Percentiles rank a stretch among this genome's conserved stretches.
These are phyloP conservation scores for Elaphomyces granulatus DNA, from an alignment of 495 filamentous ascomycete species.

Conservation along the genomic window DNA sequence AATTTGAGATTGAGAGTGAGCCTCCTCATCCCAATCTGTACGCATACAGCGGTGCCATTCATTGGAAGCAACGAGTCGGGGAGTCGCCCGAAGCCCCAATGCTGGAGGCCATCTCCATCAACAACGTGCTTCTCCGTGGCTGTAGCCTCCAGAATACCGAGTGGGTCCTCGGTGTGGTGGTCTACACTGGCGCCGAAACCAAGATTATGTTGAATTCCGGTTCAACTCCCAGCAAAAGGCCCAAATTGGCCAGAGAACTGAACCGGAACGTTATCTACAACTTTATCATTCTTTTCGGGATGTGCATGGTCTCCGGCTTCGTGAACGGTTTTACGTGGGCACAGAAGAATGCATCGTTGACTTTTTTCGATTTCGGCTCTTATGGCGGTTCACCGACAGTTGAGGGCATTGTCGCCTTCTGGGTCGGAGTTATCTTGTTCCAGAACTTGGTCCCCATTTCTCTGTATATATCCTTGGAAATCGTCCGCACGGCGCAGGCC, in stretches of 20 bases:
- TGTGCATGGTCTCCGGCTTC: slow-evolving; percentile 79
- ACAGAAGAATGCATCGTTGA: slow-evolving; percentile 53
- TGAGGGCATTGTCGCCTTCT: slow-evolving; percentile 91
- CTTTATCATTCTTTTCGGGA: slow-evolving; percentile 75
- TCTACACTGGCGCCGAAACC: slow-evolving; percentile 93
- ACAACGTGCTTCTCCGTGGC: slow-evolving; percentile 86
- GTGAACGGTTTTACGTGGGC: slow-evolving; percentile 75
- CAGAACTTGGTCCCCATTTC: slow-evolving; percentile 99
- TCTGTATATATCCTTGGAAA: slow-evolving; percentile 94
- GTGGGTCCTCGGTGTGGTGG: slow-evolving; percentile 89
- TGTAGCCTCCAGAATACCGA: slow-evolving; percentile 92
- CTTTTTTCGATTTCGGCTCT: slow-evolving; percentile 78
- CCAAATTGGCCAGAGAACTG: slow-evolving; percentile 77
- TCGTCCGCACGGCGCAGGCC: slow-evolving; percentile 82
- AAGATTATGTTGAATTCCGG: slow-evolving; percentile 99
- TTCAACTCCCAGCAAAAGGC: slow-evolving; percentile 88
- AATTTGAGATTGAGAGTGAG: slow-evolving; percentile 86
- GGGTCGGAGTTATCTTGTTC: slow-evolving; percentile 85
- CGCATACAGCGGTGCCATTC: slow-evolving; percentile 75
- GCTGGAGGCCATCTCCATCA: slow-evolving; percentile 87
- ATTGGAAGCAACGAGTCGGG: slow-evolving; percentile 65
- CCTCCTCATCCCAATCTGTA: slow-evolving; percentile 86
- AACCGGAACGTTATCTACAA: slow-evolving; percentile 99
- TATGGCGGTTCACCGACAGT: slow-evolving; percentile 63
- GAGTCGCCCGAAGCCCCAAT: slow-evolving; percentile 48